Evolutionary conservation across 116 monocot species (phyloP).

Genomic region (Zostera marina): DNA sequence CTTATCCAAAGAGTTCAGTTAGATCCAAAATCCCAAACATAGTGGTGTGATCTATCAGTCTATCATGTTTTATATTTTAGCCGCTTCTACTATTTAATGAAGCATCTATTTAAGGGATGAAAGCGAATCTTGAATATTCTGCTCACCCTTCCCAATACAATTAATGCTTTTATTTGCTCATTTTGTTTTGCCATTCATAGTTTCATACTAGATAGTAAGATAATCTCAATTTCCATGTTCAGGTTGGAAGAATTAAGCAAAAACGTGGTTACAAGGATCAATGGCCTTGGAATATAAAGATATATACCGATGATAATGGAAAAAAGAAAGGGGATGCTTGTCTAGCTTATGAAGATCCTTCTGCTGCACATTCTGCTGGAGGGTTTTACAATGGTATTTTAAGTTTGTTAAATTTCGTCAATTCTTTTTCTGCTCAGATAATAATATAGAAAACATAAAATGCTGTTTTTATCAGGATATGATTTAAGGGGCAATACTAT

Average conservation of each 20-base stretch:
- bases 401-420: neutral
- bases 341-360: conserved; percentile 93
- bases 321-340: conserved; percentile 91
- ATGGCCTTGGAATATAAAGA: conserved; percentile 96
- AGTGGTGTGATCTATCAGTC: too few relatives aligned
- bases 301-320: conserved; percentile 80
- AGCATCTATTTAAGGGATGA: too few relatives aligned
- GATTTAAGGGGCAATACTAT: conserved; percentile 75
- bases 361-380: conserved; percentile 98
- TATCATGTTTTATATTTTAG: too few relatives aligned
- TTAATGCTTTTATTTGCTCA: neutral
- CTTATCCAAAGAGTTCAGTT: too few relatives aligned
- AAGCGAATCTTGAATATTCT: too few relatives aligned
- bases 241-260: conserved; percentile 96
- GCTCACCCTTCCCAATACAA: too few relatives aligned
- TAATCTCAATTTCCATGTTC: conserved; percentile 1
- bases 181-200: neutral
- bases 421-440: neutral
- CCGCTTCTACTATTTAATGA: too few relatives aligned
- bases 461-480: conserved; percentile 31
- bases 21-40: too few relatives aligned
- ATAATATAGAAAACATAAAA: neutral
- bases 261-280: conserved; percentile 97
- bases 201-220: neutral
- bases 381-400: conserved; percentile 78